Evolutionary conservation across 2,329 filamentous ascomycete genomes (phyloP), one percentile per base, ranked within the genome.

Genomic region (Orbilia oligospora): DNA sequence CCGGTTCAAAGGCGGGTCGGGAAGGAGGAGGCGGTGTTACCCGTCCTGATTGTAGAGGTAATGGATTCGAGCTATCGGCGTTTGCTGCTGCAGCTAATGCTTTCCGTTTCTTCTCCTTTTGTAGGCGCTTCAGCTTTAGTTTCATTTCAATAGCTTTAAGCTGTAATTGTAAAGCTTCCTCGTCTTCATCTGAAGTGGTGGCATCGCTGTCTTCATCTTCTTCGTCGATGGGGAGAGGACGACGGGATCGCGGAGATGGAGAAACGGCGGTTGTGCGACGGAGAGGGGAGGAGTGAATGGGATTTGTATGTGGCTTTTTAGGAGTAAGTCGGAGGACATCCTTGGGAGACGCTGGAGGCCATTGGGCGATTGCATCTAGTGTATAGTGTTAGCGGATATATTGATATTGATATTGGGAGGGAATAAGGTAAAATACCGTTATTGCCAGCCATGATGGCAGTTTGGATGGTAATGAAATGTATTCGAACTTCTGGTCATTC

Each of bases 101-200:
- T 73, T 30, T 83, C 82, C 63, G 87, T 85, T 83, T 87, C 89
- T 84, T 89, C 85, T 83, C 86, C 80, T 91, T 91, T 83, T 96
- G 92, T 14, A 98, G 86, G 83, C 91, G 94, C 84, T 97, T 98
- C 80, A 98, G 85, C 84, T 91, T 96, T 66, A 98, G 85, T 77
- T 92, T 91, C 5, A 94, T 93, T 84, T 98, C 91, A 75, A 99
- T 97, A 70, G 93, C 93, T 80, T 94, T 91, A 4, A 98, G 86
- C 83, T 97, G 91, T 80, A 99, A 86, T 83, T 97, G 90, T 38
- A 98, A 85, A 0, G 90, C 97, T 86, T 98, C 94, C 84, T 97
- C 95, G 81, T 97, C 94, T 5, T 97, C 89, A n/a, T 89, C 88
- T 8, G 88, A 92, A 86, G 2, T 87, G 85, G 83, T 83, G 10